Base-by-base conservation (phyloP, 129 eudicot species). In the Pulicaria dysenterica region DNA sequence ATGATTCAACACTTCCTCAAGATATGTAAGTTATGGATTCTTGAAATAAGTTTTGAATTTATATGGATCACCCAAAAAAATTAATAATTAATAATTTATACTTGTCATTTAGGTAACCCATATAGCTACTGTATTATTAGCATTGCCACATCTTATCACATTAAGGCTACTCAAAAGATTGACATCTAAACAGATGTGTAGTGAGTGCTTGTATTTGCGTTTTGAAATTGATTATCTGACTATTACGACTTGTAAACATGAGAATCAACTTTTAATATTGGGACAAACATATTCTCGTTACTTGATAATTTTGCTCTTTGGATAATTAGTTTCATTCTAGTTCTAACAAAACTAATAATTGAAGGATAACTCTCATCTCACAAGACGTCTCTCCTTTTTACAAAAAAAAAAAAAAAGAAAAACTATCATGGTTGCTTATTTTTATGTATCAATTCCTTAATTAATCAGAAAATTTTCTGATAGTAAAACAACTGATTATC, bases 1-100 rank as follows among this genome's bases (percentile, higher is more conserved):
- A 94, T 48, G 96, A 94, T 82, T 94, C 99, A 19, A 94, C 99
- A 50, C 97, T 94, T 79, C 99, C 99, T 60, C 99, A 94, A 71
- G 99, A 94, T 79, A 86, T 94, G 99, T 94, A 84, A 82, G 99
- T 84, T 81, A 46, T 41, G 46, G 48, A 46, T 44, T 48, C 12
- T 13, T 72, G 44, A 66, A 73, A 37, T 49, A 49, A 57, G 13
- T 48, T 65, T 64, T 48, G 5, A 46, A 64, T 14, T 19, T 19
- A 36, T 40, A 19, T 31, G 16, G 48, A 41, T 57, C 16, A 40
- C 38, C n/a, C 40, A 40, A 42, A 43, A 43, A 49, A 8, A 11
- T 74, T 12, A 11, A 6, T 24, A 24, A 24, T 24, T 24, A 24
- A 24, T 24, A 24, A 24, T 24, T 24, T 24, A 24, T 24, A 24